Base-by-base conservation (phyloP, 139 green algal genomes). In the Chlamydomonas sphaeroides region DNA sequence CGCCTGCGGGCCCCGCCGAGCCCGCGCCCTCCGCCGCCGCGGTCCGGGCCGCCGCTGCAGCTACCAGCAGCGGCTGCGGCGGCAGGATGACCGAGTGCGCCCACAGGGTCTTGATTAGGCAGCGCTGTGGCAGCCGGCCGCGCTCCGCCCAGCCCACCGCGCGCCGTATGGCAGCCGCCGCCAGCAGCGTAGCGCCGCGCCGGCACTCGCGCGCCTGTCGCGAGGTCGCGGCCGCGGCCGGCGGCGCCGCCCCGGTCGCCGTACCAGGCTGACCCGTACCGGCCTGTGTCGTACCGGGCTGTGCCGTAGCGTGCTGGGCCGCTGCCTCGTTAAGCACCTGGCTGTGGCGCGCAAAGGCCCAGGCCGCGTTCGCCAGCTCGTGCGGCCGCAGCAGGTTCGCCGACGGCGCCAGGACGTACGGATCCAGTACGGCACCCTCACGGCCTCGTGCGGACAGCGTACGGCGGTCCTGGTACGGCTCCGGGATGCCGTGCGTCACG, bases 81-180 rank as follows among this genome's bases (percentile, higher is more conserved):
- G 10, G 45, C 45, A 21, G 45, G 14, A 30, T 10, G 11, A 21
- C 57, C 57, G 7, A 3, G 5, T 65, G 28, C 6, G 26, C 57
- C 26, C 57, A 33, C 57, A 82, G 39, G n/a, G 69, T 41, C 75
- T 82, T 82, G 18, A 82, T 23, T n/a, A 82, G 41, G 45, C 21
- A 35, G 3, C 57, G 38, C 41, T 32, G 62, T 25, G 61, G 62
- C 62, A 82, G 41, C 17, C 15, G 2, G 33, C 74, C 68, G 35
- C 45, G n/a, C 61, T 48, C 42, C 18, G 72, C 38, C 75, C 75
- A 82, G 11, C 41, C 41, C 38, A 49, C 6, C 1, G 39, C n/a
- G 32, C 61, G 42, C 75, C 20, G n/a, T 17, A 73, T 8, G 20
- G 62, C 75, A 6, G 62, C 62, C 42, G 3, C 61, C 41, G 42